Percentiles rank a stretch among this genome's conserved stretches.
Evolutionary conservation across 208 protist genomes (phyloP).

Genomic region (Zelonia costaricensis): DNA sequence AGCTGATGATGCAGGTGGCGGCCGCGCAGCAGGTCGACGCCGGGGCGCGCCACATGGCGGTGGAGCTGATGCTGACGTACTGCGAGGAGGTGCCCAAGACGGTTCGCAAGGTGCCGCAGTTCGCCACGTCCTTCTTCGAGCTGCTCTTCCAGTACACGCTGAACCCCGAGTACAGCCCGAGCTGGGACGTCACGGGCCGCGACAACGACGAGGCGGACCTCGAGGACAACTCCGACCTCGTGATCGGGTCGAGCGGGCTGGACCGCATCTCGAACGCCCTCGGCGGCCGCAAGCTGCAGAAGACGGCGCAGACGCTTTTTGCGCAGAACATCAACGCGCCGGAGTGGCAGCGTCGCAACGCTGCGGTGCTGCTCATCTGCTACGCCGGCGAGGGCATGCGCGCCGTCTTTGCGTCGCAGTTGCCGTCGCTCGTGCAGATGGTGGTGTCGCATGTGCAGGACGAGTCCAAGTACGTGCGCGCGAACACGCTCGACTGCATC

Average conservation of each 20-base stretch:
- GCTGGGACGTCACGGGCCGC: constrained; percentile 67
- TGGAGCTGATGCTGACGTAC: constrained; percentile 80
- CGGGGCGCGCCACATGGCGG: constrained; percentile 72
- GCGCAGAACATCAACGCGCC: constrained; percentile 60
- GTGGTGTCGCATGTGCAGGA: constrained; percentile 58
- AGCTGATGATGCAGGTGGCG: constrained; percentile 77
- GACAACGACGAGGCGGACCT: constrained; percentile 67
- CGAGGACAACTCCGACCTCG: constrained; percentile 61
- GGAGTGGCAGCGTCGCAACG: constrained; percentile 78
- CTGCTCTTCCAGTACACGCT: constrained; percentile 87
- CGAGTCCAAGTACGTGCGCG: constrained; percentile 81
- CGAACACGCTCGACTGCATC: constrained; percentile 68
- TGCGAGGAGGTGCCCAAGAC: constrained; percentile 82
- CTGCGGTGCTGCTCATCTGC: constrained; percentile 72
- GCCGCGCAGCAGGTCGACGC: constrained; percentile 46
- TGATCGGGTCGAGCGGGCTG: constrained; percentile 66
- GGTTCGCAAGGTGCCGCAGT: constrained; percentile 78
- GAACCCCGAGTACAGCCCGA: constrained; percentile 51
- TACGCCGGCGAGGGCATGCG: constrained; percentile 75
- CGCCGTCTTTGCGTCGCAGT: constrained; percentile 57
- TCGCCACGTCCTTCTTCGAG: constrained; percentile 76
- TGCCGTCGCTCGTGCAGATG: constrained; percentile 49
- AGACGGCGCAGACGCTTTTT: constrained; percentile 68
- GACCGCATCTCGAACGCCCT: constrained; percentile 78
- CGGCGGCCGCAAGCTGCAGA: constrained; percentile 77